These are phyloP conservation scores for Paecilomyces niveus DNA, from an alignment of 2,329 filamentous ascomycete species.

Conservation along the genomic window DNA sequence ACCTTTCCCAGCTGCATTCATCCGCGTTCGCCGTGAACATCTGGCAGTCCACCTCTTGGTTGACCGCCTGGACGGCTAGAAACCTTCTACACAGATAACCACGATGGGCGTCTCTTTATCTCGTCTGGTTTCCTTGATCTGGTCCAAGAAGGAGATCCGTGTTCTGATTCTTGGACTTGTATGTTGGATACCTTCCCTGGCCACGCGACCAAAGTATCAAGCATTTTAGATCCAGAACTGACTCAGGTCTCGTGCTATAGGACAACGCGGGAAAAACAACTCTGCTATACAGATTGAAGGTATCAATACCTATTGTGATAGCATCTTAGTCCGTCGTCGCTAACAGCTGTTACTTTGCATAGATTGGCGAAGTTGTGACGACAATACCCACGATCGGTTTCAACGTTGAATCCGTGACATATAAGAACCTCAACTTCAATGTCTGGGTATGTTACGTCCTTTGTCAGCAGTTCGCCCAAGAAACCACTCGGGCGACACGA, in stretches of 20 bases:
- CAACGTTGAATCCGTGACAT: constrained; percentile 97
- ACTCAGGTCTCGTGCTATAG: constrained; percentile 39
- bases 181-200: constrained; percentile 32
- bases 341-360: constrained; percentile 10
- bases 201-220: constrained; percentile 10
- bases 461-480: not conserved
- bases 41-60: not conserved
- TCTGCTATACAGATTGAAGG: constrained; percentile 90
- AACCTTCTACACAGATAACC: constrained; percentile 2
- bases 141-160: constrained; percentile 94
- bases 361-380: constrained; percentile 98
- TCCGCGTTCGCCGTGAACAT: constrained; percentile 1
- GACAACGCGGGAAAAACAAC: constrained; percentile 99
- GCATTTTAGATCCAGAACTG: constrained; percentile 10
- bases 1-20: not conserved
- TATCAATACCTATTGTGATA: constrained; percentile 30
- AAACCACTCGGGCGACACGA: not conserved
- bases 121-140: constrained; percentile 63
- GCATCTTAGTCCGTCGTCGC: constrained; percentile 2
- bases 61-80: not conserved
- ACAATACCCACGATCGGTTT: constrained; percentile 99
- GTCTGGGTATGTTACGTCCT: constrained; percentile 67
- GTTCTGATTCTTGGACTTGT: constrained; percentile 93
- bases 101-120: constrained; percentile 53
- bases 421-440: constrained; percentile 97